Conservation (phyloP, 192 early-diverging fungal genomes). For the Coemansia sp. region DNA sequence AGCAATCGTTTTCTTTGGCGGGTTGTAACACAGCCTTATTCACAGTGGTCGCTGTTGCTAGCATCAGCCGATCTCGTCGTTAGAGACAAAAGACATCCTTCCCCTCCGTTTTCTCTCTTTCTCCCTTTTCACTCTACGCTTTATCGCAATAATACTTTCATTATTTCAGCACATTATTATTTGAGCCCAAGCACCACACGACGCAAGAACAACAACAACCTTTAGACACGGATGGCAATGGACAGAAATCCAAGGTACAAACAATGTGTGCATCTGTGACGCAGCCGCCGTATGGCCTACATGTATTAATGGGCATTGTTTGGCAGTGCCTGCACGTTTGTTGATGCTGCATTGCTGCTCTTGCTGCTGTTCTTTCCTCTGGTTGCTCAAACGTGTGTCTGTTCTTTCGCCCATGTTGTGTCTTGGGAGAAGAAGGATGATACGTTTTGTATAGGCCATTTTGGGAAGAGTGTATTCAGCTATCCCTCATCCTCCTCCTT, state of each 20-base stretch:
- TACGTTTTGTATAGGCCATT: too few relatives aligned
- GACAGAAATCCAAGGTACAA: conserved; percentile 31
- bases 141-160: neutral
- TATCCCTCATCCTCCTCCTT: neutral
- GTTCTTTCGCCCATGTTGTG: neutral
- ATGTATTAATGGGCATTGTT: neutral
- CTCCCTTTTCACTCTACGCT: too few relatives aligned
- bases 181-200: neutral
- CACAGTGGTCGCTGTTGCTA: too few relatives aligned
- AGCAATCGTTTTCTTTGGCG: neutral
- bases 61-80: too few relatives aligned
- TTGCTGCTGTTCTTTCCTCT: neutral
- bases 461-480: neutral
- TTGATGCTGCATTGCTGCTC: neutral
- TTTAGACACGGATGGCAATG: conserved; percentile 5
- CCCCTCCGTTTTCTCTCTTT: neutral
- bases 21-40: too few relatives aligned
- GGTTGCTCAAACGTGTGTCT: neutral
- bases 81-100: too few relatives aligned
- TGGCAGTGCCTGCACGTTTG: conserved; percentile 3
- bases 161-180: neutral
- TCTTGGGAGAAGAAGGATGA: too few relatives aligned
- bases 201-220: neutral
- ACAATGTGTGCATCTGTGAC: neutral
- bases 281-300: neutral